These are phyloP conservation scores for Cladorrhinum samala DNA, from an alignment of 495 filamentous ascomycete genomes.

Conservation along the genomic window DNA sequence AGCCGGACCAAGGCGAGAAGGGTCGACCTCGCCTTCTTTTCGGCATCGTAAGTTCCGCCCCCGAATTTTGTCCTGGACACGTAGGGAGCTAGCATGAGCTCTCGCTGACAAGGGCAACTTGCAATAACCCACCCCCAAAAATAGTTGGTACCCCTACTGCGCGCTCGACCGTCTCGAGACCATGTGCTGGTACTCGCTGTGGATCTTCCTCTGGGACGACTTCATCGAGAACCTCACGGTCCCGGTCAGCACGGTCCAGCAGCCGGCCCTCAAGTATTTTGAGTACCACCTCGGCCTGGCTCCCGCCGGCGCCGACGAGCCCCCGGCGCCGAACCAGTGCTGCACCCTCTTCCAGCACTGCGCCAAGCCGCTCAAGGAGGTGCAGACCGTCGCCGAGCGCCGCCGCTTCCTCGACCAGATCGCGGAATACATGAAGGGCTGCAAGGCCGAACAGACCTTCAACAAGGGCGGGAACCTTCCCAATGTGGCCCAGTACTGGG, in stretches of 20 bases:
- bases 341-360: constrained; percentile 14
- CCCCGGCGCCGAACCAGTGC: constrained; percentile 14
- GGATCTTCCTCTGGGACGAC: constrained; percentile 34
- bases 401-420: constrained; percentile 23
- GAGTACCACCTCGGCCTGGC: constrained; percentile 11
- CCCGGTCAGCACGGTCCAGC: constrained; percentile 6
- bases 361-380: background rate
- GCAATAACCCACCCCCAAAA: too few species aligned
- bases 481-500: constrained; percentile 22
- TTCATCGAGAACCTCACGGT: constrained; percentile 16
- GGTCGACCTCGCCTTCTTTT: constrained; percentile 13
- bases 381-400: constrained; percentile 12
- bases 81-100: too few species aligned
- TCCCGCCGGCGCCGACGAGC: background rate
- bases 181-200: constrained; percentile 24
- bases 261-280: constrained; percentile 16
- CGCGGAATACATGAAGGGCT: constrained; percentile 25
- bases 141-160: constrained; percentile 27
- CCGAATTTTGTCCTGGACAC: too few species aligned
- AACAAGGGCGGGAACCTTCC: constrained; percentile 18
- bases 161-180: constrained; percentile 19
- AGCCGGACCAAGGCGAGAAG: constrained; percentile 6
- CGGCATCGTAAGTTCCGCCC: constrained; percentile 8
- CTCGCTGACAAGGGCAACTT: too few species aligned
- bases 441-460: constrained; percentile 23